Evolutionary conservation across 495 filamentous ascomycete genomes (phyloP).

Genomic region (Penicillium riverlandense): DNA sequence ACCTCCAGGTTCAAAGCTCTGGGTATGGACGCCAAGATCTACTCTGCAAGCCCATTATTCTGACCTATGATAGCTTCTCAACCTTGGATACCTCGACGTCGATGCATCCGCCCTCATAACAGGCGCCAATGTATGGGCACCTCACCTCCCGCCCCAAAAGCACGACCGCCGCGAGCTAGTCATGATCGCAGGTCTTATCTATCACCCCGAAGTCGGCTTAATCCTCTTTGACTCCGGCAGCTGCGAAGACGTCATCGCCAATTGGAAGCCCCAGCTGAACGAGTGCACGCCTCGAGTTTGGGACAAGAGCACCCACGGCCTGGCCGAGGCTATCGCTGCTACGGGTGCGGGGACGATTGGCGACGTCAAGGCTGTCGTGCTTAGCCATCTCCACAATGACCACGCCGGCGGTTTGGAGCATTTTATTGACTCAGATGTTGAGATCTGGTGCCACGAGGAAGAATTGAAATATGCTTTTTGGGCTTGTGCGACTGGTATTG

Average conservation of each 20-base stretch:
- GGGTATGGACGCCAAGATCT: too few species aligned
- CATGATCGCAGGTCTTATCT: conserved; percentile 38
- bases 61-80: too few species aligned
- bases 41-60: too few species aligned
- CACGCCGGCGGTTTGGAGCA: conserved; percentile 48
- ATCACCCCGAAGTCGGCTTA: conserved; percentile 42
- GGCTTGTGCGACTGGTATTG: conserved; percentile 34
- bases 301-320: conserved; percentile 32
- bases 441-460: conserved; percentile 46
- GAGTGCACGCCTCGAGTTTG: conserved; percentile 42
- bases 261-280: conserved; percentile 27
- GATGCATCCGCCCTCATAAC: too few species aligned
- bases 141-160: not conserved
- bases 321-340: conserved; percentile 37
- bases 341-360: conserved; percentile 39
- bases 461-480: conserved; percentile 45
- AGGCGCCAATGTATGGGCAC: too few species aligned
- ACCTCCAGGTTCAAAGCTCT: too few species aligned
- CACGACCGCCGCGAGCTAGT: conserved; percentile 36
- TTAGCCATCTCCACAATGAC: conserved; percentile 48
- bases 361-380: conserved; percentile 45
- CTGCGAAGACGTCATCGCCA: conserved; percentile 34
- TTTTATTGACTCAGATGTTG: conserved; percentile 39
- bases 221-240: conserved; percentile 48
- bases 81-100: too few species aligned